phyloP scores from a whole-genome alignment of 106 monocot species.

The Phalaenopsis aphrodite region DNA sequence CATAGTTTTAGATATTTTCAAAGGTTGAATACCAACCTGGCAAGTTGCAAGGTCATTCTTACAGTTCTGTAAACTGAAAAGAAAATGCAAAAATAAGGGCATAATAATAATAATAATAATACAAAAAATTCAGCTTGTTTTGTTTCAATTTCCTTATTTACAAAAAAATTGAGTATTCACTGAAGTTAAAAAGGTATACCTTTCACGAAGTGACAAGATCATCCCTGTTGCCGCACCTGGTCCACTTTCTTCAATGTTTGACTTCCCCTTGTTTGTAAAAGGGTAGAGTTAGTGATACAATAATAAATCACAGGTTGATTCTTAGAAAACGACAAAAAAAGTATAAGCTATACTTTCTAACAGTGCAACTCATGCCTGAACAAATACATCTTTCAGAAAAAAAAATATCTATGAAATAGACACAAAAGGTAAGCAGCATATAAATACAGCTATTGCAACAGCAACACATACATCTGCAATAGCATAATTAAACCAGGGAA shows the following conservation, averaged over 20 bases:
- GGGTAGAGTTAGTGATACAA: not conserved
- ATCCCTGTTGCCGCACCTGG: slow-evolving; percentile 94
- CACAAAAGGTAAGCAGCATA: not conserved
- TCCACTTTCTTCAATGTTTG: slow-evolving; percentile 73
- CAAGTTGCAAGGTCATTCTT: slow-evolving; percentile 70
- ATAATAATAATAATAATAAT: not conserved
- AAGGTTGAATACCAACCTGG: slow-evolving; percentile 46
- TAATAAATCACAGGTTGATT: not conserved
- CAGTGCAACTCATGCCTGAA: not conserved
- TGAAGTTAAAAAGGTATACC: slow-evolving; percentile 26
- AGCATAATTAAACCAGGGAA: not conserved
- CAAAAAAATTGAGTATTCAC: not conserved
- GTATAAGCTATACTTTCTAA: not conserved
- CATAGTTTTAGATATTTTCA: not conserved
- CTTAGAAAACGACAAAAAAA: not conserved
- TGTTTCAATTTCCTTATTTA: not conserved
- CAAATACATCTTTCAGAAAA: not conserved
- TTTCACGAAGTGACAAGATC: slow-evolving; percentile 97
- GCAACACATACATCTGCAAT: not conserved
- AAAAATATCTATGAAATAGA: not conserved
- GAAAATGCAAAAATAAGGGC: not conserved
- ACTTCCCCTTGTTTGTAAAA: slow-evolving; percentile 41
- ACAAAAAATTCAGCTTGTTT: not conserved
- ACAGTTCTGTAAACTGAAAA: slow-evolving; percentile 68
- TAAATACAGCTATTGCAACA: not conserved